A percentile compares a stretch with the other conserved stretches of the same genome.
Conservation (phyloP, 2,329 filamentous ascomycete species). For the Talaromyces sp. region DNA sequence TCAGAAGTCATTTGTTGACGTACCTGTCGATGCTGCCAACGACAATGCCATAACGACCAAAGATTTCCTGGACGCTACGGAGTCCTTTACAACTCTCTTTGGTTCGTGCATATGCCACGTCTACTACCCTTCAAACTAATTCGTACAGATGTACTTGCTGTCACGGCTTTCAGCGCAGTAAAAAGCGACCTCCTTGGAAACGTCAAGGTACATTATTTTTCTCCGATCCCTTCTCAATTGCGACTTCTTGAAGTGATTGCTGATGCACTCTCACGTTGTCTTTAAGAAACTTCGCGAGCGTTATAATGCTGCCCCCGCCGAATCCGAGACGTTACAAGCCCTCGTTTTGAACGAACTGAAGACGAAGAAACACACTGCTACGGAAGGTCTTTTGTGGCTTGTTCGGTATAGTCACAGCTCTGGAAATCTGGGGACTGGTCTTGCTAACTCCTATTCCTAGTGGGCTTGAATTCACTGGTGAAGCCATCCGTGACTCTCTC, state of each 20-base stretch:
- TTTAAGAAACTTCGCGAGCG: slow-evolving; percentile 81
- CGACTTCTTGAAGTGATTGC: not conserved
- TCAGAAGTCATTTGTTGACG: slow-evolving; percentile 78
- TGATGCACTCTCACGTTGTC: not conserved
- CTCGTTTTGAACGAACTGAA: slow-evolving; percentile 85
- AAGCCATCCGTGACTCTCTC: slow-evolving; percentile 76
- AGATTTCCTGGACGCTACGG: slow-evolving; percentile 87
- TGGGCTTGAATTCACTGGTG: slow-evolving; percentile 88
- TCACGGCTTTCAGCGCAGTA: slow-evolving; percentile 79
- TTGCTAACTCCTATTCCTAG: slow-evolving; percentile 45
- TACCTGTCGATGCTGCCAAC: slow-evolving; percentile 69
- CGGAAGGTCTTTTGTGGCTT: slow-evolving; percentile 89
- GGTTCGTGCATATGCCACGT: slow-evolving; percentile 50
- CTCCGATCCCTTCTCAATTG: slow-evolving; percentile 8
- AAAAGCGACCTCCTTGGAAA: slow-evolving; percentile 91
- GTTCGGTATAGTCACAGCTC: slow-evolving; percentile 60
- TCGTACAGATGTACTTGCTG: slow-evolving; percentile 55
- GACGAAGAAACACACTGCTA: slow-evolving; percentile 80
- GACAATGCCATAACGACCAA: slow-evolving; percentile 76
- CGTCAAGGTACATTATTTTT: slow-evolving; percentile 65
- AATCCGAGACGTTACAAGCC: slow-evolving; percentile 80
- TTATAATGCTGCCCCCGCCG: slow-evolving; percentile 70
- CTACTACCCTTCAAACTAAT: slow-evolving; percentile 1
- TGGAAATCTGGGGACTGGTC: no score
- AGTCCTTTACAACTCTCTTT: slow-evolving; percentile 82